These are phyloP conservation scores for Mycena sanguinolenta DNA, from an alignment of 768 basidiomycete genomes.

Conservation along the genomic window DNA sequence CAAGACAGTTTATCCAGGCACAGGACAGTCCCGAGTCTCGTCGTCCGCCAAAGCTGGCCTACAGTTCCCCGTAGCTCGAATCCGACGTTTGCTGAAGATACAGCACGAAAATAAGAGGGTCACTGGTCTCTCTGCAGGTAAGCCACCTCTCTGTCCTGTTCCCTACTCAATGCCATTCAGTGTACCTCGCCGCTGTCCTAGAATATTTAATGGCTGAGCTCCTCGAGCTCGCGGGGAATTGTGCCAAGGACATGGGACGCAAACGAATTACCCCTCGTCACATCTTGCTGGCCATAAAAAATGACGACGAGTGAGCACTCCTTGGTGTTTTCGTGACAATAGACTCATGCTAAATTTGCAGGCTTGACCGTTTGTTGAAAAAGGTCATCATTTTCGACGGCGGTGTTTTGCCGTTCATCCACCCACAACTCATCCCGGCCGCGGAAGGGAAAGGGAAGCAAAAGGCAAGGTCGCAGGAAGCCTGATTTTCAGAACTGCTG, in stretches of 20 bases:
- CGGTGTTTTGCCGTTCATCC: conserved; percentile 18
- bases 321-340: no score
- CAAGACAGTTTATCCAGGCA: not conserved
- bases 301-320: conserved; percentile 73
- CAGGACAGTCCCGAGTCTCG: conserved; percentile 54
- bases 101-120: conserved; percentile 82
- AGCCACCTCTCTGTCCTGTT: conserved; percentile 30
- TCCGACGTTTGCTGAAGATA: conserved; percentile 82
- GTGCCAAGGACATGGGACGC: conserved; percentile 86
- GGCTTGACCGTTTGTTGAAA: conserved; percentile 8
- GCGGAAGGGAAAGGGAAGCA: not conserved
- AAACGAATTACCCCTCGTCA: conserved; percentile 88
- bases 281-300: conserved; percentile 83
- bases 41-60: conserved; percentile 76
- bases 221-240: conserved; percentile 86
- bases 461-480: not conserved
- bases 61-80: conserved; percentile 87
- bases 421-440: not conserved
- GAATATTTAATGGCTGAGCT: conserved; percentile 92
- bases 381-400: conserved; percentile 8
- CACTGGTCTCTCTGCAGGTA: conserved; percentile 77
- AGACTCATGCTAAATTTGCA: not conserved
- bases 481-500: not conserved
- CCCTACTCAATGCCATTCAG: conserved; percentile 48
- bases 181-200: conserved; percentile 87